phyloP scores from a whole-genome alignment of 495 filamentous ascomycete genomes.

The Apodospora peruviana region DNA sequence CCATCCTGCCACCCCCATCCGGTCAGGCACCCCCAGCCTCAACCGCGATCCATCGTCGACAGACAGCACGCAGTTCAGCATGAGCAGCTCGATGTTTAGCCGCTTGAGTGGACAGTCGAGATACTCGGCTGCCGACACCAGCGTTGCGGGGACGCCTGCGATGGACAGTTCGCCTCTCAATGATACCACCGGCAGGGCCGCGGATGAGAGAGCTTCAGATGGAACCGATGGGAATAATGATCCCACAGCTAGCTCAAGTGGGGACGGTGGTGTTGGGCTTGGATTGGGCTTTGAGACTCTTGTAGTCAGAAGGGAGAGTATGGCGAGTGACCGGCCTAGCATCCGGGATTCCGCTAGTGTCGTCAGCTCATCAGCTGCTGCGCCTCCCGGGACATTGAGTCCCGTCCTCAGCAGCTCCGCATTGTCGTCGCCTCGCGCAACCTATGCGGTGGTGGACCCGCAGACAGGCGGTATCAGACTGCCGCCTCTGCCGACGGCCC shows the following conservation, averaged over 20 bases:
- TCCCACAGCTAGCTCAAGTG: no score
- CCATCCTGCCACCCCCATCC: constrained; percentile 25
- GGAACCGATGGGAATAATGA: no score
- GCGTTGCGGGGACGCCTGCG: constrained; percentile 17
- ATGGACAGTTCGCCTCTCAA: constrained; percentile 8
- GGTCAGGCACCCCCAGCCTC: constrained; percentile 21
- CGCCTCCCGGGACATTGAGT: no score
- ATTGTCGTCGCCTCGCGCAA: constrained; percentile 19
- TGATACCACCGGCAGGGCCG: background rate
- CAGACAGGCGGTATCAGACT: constrained; percentile 6
- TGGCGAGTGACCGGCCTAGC: background rate
- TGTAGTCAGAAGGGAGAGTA: background rate
- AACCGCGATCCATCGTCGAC: constrained; percentile 26
- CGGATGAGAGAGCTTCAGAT: background rate
- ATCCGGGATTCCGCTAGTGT: no score
- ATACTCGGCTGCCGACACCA: constrained; percentile 18
- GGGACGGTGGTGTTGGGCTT: background rate
- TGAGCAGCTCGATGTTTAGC: constrained; percentile 26
- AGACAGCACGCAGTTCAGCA: constrained; percentile 30
- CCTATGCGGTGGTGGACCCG: constrained; percentile 9
- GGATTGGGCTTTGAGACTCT: background rate
- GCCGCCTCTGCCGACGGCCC: constrained; percentile 23
- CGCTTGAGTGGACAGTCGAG: constrained; percentile 15
- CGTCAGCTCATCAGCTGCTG: no score
- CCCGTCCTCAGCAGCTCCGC: constrained; percentile 3